Percentiles rank a stretch among this genome's conserved stretches.
Evolutionary conservation across 2,329 filamentous ascomycete species (phyloP).

Genomic region (Fusarium goolgardi): DNA sequence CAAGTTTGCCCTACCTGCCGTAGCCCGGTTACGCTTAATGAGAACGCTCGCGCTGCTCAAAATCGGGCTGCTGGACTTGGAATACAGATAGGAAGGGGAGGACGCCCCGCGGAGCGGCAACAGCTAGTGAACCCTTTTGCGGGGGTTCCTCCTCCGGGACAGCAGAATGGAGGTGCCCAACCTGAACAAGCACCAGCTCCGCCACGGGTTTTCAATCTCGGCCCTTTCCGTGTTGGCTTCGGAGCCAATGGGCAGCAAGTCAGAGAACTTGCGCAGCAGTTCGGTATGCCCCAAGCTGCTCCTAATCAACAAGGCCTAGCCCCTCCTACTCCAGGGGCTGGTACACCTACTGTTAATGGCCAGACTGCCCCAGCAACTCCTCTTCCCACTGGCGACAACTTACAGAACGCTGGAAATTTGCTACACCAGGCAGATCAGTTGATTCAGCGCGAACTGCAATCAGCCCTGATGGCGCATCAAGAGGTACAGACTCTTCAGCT

Average conservation of each 20-base stretch:
- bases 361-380: slow-evolving; percentile 36
- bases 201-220: slow-evolving; percentile 76
- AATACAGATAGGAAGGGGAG: slow-evolving; percentile 49
- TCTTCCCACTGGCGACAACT: slow-evolving; percentile 46
- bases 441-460: slow-evolving; percentile 73
- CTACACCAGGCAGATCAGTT: slow-evolving; percentile 75
- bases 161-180: slow-evolving; percentile 43
- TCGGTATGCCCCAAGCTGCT: slow-evolving; percentile 59
- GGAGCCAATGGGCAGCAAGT: slow-evolving; percentile 77
- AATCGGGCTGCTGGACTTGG: slow-evolving; percentile 48
- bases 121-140: slow-evolving; percentile 40
- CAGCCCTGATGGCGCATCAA: slow-evolving; percentile 71
- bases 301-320: slow-evolving; percentile 43
- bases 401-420: slow-evolving; percentile 66
- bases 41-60: slow-evolving; percentile 43
- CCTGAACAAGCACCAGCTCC: slow-evolving; percentile 50
- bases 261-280: slow-evolving; percentile 73
- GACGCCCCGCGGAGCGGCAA: slow-evolving; percentile 39
- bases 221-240: slow-evolving; percentile 80
- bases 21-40: slow-evolving; percentile 70
- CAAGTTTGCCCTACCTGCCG: slow-evolving; percentile 97
- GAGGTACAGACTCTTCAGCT: slow-evolving; percentile 76
- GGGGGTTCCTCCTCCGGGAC: slow-evolving; percentile 34
- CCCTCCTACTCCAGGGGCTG: slow-evolving; percentile 32
- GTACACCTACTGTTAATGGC: slow-evolving; percentile 31